A percentile compares a stretch with the other conserved stretches of the same genome.
phyloP scores from a whole-genome alignment of 352 stramenopile species.

The Pythium guiyangense region DNA sequence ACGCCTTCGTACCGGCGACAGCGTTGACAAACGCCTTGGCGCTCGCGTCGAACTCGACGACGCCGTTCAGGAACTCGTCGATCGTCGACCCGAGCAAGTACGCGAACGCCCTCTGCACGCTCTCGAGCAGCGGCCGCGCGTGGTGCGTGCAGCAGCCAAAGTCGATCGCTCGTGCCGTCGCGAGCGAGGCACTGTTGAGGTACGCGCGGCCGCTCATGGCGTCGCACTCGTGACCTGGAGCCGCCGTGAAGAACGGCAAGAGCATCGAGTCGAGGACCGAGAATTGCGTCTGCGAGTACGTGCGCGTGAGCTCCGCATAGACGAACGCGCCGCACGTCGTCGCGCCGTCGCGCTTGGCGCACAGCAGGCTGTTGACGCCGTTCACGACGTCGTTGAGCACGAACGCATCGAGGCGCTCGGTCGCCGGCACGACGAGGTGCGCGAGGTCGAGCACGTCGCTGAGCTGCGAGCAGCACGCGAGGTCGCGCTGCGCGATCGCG shows the following conservation, averaged over 20 bases:
- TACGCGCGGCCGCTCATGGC: slow-evolving; percentile 6
- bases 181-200: slow-evolving; percentile 7
- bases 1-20: slow-evolving; percentile 24
- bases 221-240: slow-evolving; percentile 15
- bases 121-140: slow-evolving; percentile 40
- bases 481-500: slow-evolving; percentile 32
- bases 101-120: slow-evolving; percentile 31
- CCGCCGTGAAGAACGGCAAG: slow-evolving; percentile 26
- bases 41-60: too few species aligned
- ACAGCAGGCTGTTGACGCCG: slow-evolving; percentile 49
- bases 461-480: slow-evolving; percentile 44
- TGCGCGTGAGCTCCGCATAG: slow-evolving; percentile 26
- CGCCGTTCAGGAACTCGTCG: slow-evolving; percentile 44
- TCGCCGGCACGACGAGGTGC: slow-evolving; percentile 45
- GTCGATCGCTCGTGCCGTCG: slow-evolving; percentile 2
- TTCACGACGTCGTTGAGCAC: slow-evolving; percentile 37
- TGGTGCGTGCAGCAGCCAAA: slow-evolving; percentile 11
- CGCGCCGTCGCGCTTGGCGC: slow-evolving; percentile 24
- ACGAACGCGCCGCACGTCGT: slow-evolving; percentile 40
- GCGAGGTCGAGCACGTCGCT: slow-evolving; percentile 36
- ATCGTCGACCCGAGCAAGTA: slow-evolving; percentile 49
- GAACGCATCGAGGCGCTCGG: slow-evolving; percentile 38
- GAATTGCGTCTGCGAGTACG: slow-evolving; percentile 32
- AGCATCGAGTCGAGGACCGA: slow-evolving; percentile 19
- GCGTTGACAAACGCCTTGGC: slow-evolving; percentile 24